phyloP scores from a whole-genome alignment of 78 protist species.

The Dictyostelium intermedium region DNA sequence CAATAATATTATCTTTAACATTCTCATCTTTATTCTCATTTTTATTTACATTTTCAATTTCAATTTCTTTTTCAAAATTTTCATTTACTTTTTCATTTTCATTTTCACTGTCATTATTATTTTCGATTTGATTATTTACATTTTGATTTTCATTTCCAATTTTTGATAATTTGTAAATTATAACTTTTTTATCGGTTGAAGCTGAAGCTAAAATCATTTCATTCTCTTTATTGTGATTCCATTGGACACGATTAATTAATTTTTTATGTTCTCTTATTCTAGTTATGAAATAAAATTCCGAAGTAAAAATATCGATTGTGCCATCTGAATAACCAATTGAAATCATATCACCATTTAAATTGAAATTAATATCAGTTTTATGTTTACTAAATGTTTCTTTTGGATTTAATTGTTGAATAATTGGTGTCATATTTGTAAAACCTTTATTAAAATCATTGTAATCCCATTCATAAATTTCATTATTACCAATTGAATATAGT shows the following conservation, averaged over 20 bases:
- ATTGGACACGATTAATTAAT: conserved; percentile 21
- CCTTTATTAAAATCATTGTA: not conserved
- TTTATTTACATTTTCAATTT: not conserved
- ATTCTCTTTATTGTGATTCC: conserved; percentile 28
- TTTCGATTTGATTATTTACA: not conserved
- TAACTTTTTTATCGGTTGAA: conserved; percentile 35
- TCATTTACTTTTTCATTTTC: not conserved
- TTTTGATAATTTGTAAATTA: not conserved
- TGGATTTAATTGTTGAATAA: not conserved
- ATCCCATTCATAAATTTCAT: conserved; percentile 26
- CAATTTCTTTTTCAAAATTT: not conserved
- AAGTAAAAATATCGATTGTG: not conserved
- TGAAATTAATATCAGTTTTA: conserved; percentile 44
- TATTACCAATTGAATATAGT: conserved; percentile 9
- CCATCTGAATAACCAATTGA: conserved; percentile 15
- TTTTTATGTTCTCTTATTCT: conserved; percentile 24
- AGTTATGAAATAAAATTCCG: not conserved
- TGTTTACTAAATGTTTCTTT: not conserved
- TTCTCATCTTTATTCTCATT: not conserved
- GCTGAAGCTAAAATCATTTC: conserved; percentile 29
- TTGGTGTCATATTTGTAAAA: not conserved
- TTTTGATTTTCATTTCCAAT: not conserved
- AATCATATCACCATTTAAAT: not conserved
- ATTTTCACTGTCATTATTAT: not conserved
- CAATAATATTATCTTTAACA: not conserved